Evolutionary conservation across 495 filamentous ascomycete genomes (phyloP), one percentile per base, ranked within the genome.

Genomic region (Lophium mytilinum): DNA sequence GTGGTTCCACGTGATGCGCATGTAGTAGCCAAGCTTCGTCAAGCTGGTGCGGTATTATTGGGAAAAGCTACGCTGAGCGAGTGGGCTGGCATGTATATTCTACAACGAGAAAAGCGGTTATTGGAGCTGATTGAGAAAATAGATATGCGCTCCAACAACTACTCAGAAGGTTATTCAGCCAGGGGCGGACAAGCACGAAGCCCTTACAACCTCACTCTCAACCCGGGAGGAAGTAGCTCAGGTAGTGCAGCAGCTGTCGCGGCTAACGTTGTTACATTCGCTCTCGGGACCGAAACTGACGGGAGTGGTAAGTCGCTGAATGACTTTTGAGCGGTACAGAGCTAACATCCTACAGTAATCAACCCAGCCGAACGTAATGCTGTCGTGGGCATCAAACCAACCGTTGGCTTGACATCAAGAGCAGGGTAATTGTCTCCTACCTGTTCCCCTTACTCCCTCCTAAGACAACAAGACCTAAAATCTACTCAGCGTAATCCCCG

Each of bases 211-310:
- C 70, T 88, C 39, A 85, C 82, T 1, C 69, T 83, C 10, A 86
- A 83, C 67, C 86, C 85, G 4, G 83, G 83, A 35, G 84, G 83
- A 12, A 80, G 76, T 54, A 84, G 80, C 61, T 80, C 80, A 12
- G 85, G 86, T 9, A 81, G 80, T 50, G 84, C 76, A 10, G 77
- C 74, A 5, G 80, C 78, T 17, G 83, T 89, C 11, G 75, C 78
- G 1, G 77, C 78, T 18, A 88, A 88, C 63, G 58, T 81, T 35
- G 69, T 83, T 34, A 72, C 78, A 0, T 82, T 88, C 66, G 73
- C 82, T 1, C 64, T 88, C 5, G 86, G 86, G n/a, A 87, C 85
- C 0, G 86, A 88, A 69, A 89, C 85, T 0, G 86, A 89, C 65
- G 83, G 83, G 14, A 85, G 81, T 72, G 41, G 41, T 45, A 5